Evolutionary conservation across 208 protist genomes (phyloP).

Genomic region (Leishmania mexicana): DNA sequence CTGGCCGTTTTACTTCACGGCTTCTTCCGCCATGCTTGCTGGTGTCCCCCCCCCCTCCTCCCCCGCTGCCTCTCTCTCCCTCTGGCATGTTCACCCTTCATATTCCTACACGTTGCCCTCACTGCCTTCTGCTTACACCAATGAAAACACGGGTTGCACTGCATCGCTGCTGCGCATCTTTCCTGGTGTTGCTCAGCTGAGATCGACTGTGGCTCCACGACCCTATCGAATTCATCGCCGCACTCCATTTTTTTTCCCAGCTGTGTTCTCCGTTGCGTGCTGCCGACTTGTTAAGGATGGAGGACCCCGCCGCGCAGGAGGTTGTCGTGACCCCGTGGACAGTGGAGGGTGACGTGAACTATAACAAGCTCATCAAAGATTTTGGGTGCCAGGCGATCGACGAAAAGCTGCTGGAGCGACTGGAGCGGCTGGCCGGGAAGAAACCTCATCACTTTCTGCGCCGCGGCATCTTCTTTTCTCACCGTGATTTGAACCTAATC

Average conservation of each 20-base stretch:
- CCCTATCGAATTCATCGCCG: background rate
- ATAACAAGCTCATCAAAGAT: constrained; percentile 93
- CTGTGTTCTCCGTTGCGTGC: background rate
- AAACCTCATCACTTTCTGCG: constrained; percentile 90
- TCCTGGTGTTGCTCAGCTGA: background rate
- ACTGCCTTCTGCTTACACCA: background rate
- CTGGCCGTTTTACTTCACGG: background rate
- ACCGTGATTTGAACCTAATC: constrained; percentile 97
- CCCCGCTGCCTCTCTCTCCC: background rate
- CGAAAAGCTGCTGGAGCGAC: constrained; percentile 75
- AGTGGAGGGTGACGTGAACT: constrained; percentile 94
- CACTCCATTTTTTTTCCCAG: background rate
- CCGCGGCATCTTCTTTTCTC: constrained; percentile 98
- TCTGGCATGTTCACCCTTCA: background rate
- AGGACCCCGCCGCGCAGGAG: constrained; percentile 21
- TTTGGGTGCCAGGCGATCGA: constrained; percentile 92
- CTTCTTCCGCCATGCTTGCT: background rate
- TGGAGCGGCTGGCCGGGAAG: constrained; percentile 88
- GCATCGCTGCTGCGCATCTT: background rate
- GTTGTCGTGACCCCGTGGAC: constrained; percentile 91
- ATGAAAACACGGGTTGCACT: background rate
- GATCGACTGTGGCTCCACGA: background rate
- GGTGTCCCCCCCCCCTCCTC: background rate
- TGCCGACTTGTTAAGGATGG: background rate
- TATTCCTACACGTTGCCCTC: background rate